Conservation (phyloP, 495 filamentous ascomycete species). For the Xylaria nigripes region DNA sequence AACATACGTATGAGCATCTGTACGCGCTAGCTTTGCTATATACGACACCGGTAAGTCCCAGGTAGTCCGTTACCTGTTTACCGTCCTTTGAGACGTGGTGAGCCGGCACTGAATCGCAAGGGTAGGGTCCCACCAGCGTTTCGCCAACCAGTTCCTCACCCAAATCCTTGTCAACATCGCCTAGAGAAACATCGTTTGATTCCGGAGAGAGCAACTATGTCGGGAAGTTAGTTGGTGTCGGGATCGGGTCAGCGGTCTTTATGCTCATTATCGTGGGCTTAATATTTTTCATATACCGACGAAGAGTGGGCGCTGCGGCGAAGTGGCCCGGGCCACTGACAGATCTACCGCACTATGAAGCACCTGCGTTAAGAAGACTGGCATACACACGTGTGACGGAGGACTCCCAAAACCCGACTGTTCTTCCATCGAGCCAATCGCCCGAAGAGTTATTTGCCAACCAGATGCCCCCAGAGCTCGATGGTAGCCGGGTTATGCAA, state of each 20-base stretch:
- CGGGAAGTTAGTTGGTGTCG: constrained; percentile 6
- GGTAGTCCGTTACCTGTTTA: background rate
- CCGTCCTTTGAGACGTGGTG: background rate
- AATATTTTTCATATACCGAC: constrained; percentile 5
- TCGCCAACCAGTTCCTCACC: background rate
- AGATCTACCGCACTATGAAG: background rate
- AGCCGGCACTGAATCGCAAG: background rate
- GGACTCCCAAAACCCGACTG: background rate
- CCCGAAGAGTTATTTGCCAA: too few relatives aligned
- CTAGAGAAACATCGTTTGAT: background rate
- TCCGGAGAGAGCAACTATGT: constrained; percentile 8
- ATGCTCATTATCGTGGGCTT: constrained; percentile 9
- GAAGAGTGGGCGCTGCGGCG: background rate
- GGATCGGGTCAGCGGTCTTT: constrained; percentile 7
- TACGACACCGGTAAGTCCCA: constrained; percentile 17
- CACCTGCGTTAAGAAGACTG: too few relatives aligned
- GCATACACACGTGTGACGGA: background rate
- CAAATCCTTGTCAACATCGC: background rate
- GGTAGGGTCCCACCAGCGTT: background rate
- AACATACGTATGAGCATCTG: constrained; percentile 14
- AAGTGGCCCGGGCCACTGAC: background rate
- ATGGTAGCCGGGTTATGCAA: too few relatives aligned
- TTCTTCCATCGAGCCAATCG: too few relatives aligned
- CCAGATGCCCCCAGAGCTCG: too few relatives aligned
- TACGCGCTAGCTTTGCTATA: constrained; percentile 21